Evolutionary conservation across 2,329 filamentous ascomycete genomes (phyloP), one percentile per base, ranked within the genome.

Genomic region (Monilinia fructigena): DNA sequence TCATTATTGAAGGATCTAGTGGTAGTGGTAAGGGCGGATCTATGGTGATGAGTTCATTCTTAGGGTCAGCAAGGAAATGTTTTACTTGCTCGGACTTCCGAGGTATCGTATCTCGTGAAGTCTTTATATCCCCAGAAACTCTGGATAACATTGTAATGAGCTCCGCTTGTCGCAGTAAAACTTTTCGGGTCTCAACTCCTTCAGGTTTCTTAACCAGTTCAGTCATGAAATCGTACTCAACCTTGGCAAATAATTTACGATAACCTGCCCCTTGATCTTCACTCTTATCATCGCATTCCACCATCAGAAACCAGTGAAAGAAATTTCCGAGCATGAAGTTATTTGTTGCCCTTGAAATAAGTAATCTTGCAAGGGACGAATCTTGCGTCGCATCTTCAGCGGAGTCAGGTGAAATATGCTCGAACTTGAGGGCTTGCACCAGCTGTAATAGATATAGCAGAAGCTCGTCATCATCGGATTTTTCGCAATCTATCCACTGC

Each of bases 271-370:
- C 84, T 72, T 93, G 91, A 54, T 92, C 89, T 4, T 87, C 86
- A 70, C 90, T 93, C 67, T 74, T 73, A 53, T 83, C 82, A 76
- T 97, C 94, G 72, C 93, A 96, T 79, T 99, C 96, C 1, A 99
- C 95, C 88, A 97, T 97, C 2, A 99, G 83, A 77, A 98, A 99
- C 95, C 95, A 99, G 77, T 97, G 92, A 64, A 99, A 86, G 78
- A 96, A 97, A 76, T 96, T 99, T 40, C 94, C 95, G 1, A 99
- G 84, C 68, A 90, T 89, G 74, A 97, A 91, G 75, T 96, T 98
- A 69, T 89, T 87, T 18, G 91, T 90, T 4, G 95, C 96, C 47
- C 95, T 86, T 1, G 90, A 87, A 66, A 99, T 95, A 3, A 99
- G 82, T 75, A 99, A 99, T 31, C 86, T 87, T 2, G 93, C 94